phyloP scores from a whole-genome alignment of 257 asterid genomes.

The Solanum appendiculatum region DNA sequence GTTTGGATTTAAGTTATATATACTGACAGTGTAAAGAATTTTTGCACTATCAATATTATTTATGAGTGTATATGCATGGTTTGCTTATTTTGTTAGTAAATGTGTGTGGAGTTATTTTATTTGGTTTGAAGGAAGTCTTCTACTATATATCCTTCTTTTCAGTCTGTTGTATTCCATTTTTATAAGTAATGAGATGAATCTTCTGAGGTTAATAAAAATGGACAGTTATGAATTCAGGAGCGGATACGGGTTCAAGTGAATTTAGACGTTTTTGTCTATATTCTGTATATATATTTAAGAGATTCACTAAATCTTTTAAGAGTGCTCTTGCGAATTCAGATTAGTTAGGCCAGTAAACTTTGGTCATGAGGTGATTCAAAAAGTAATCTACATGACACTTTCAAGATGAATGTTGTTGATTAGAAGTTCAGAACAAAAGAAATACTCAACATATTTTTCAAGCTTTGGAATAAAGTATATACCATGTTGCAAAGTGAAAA shows the following conservation, averaged over 20 bases:
- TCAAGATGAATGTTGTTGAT: too few species aligned
- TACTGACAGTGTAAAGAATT: neutral
- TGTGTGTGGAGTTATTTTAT: neutral
- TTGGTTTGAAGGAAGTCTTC: neutral
- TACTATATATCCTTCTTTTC: neutral
- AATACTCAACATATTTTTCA: too few species aligned
- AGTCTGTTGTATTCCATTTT: neutral
- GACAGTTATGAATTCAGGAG: neutral
- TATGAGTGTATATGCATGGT: neutral
- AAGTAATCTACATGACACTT: too few species aligned
- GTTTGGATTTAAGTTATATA: neutral
- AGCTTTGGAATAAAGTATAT: too few species aligned
- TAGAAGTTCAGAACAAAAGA: too few species aligned
- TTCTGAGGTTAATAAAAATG: neutral
- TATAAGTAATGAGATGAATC: neutral
- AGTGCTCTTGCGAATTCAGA: too few species aligned
- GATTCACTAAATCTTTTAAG: too few species aligned
- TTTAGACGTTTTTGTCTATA: too few species aligned
- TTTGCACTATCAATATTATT: neutral
- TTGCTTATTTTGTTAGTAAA: neutral
- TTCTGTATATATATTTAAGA: too few species aligned
- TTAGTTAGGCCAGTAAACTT: too few species aligned
- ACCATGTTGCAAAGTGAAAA: neutral
- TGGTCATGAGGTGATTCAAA: too few species aligned
- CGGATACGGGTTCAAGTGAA: too few species aligned